Conservation (phyloP, 2,329 filamentous ascomycete genomes). For the Trichoderma pleuroti region DNA sequence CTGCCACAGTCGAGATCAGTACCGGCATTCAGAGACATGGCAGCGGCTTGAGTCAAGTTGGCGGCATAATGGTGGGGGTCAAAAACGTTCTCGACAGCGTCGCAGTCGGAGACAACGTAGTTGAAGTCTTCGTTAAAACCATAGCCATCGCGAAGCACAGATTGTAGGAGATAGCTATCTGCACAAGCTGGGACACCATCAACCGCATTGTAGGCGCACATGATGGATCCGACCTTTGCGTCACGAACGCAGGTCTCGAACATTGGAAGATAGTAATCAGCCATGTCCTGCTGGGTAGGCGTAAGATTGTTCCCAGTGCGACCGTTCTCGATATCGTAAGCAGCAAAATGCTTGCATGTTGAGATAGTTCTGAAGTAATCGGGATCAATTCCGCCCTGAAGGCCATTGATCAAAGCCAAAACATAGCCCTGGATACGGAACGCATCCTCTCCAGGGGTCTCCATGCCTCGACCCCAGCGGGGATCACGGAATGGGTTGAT, state of each 20-base stretch:
- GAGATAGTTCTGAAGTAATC: constrained; percentile 42
- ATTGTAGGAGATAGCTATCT: constrained; percentile 58
- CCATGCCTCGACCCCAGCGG: constrained; percentile 58
- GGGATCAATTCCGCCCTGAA: constrained; percentile 39
- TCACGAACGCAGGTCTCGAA: constrained; percentile 62
- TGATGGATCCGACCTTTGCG: constrained; percentile 54
- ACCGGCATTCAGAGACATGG: constrained; percentile 34
- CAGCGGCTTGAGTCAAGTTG: constrained; percentile 34
- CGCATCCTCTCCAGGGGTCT: constrained; percentile 58
- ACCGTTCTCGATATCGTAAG: constrained; percentile 53
- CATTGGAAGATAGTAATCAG: constrained; percentile 64
- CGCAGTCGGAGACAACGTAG: constrained; percentile 64
- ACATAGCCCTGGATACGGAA: constrained; percentile 50
- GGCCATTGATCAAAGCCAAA: constrained; percentile 49
- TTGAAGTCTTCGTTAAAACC: constrained; percentile 58
- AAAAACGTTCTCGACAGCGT: constrained; percentile 58
- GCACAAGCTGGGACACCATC: constrained; percentile 65
- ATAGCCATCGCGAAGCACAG: constrained; percentile 63
- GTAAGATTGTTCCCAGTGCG: constrained; percentile 54
- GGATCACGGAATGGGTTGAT: constrained; percentile 64
- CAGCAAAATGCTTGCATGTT: constrained; percentile 59
- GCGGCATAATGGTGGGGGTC: constrained; percentile 39
- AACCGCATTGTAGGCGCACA: constrained; percentile 62
- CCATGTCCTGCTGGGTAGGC: constrained; percentile 58
- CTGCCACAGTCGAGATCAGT: constrained; percentile 26